These are phyloP conservation scores for Penicillium flavigenum DNA, from an alignment of 495 filamentous ascomycete species.

Conservation along the genomic window DNA sequence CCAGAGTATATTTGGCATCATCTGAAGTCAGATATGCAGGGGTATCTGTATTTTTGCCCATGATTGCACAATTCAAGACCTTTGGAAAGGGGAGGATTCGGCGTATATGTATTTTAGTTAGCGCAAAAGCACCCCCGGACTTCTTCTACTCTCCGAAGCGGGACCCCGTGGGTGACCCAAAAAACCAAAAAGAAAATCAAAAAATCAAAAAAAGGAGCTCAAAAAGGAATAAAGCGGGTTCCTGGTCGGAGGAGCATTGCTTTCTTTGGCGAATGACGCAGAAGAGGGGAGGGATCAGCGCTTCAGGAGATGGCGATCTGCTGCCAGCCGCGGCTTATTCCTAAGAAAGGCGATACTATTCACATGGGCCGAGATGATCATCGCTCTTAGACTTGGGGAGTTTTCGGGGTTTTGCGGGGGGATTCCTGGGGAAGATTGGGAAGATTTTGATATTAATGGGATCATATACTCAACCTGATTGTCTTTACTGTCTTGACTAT, in stretches of 20 bases:
- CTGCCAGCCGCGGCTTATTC: slow-evolving; percentile 27
- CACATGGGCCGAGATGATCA: slow-evolving; percentile 17
- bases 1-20: slow-evolving; percentile 37
- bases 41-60: slow-evolving; percentile 29
- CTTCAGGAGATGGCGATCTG: slow-evolving; percentile 28
- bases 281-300: slow-evolving; percentile 20
- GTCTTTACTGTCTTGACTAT: not conserved
- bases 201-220: not conserved
- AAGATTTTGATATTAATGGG: not conserved
- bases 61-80: slow-evolving; percentile 13
- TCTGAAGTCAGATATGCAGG: slow-evolving; percentile 30
- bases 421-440: slow-evolving; percentile 1
- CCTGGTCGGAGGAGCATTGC: slow-evolving; percentile 26
- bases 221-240: slow-evolving; percentile 13
- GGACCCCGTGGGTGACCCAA: not conserved
- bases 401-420: slow-evolving; percentile 12
- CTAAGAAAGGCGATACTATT: slow-evolving; percentile 2
- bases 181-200: not conserved
- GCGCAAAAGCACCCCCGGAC: slow-evolving; percentile 1
- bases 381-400: not conserved
- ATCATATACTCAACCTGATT: not conserved
- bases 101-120: slow-evolving; percentile 5
- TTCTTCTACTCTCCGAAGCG: slow-evolving; percentile 11
- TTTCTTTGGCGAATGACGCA: slow-evolving; percentile 10
- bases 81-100: not conserved